These are phyloP conservation scores for Saururus chinensis DNA, from an alignment of 164 flowering plant genomes.

Conservation along the genomic window DNA sequence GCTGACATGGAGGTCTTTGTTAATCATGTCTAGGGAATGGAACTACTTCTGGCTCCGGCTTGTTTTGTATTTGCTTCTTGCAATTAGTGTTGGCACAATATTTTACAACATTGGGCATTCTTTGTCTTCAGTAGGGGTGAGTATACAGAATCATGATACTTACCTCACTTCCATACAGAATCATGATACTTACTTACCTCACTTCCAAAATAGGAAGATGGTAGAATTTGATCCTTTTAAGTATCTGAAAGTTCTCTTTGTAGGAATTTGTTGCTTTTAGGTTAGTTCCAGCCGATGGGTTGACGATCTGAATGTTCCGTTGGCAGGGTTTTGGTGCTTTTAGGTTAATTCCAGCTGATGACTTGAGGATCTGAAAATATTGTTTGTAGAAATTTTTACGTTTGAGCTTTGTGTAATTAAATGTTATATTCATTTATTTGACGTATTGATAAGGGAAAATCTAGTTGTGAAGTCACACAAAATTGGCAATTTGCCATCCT, in stretches of 20 bases:
- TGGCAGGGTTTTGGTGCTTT: too few relatives aligned
- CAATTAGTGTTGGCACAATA: slow-evolving; percentile 74
- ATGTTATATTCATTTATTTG: too few relatives aligned
- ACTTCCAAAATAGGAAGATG: neutral
- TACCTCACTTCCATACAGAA: too few relatives aligned
- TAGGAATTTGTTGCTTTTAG: neutral
- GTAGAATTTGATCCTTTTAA: neutral
- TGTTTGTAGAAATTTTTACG: too few relatives aligned
- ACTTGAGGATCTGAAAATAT: too few relatives aligned
- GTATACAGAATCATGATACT: slow-evolving; percentile 10
- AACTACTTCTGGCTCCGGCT: slow-evolving; percentile 93
- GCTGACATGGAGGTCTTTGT: slow-evolving; percentile 91
- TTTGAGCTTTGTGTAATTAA: too few relatives aligned
- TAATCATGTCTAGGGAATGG: slow-evolving; percentile 98
- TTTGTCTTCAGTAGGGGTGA: slow-evolving; percentile 82
- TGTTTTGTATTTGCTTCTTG: slow-evolving; percentile 61
- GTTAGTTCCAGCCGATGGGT: neutral
- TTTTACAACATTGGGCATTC: slow-evolving; percentile 93
- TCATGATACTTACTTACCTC: too few relatives aligned
- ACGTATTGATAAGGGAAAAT: too few relatives aligned
- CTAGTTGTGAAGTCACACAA: too few relatives aligned
- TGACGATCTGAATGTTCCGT: too few relatives aligned
- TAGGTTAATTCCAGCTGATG: too few relatives aligned
- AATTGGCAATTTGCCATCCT: too few relatives aligned
- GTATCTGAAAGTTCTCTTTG: neutral